A percentile compares a stretch with the other conserved stretches of the same genome.
phyloP scores from a whole-genome alignment of 108 stramenopile species.

The Epipyxis sp. region DNA sequence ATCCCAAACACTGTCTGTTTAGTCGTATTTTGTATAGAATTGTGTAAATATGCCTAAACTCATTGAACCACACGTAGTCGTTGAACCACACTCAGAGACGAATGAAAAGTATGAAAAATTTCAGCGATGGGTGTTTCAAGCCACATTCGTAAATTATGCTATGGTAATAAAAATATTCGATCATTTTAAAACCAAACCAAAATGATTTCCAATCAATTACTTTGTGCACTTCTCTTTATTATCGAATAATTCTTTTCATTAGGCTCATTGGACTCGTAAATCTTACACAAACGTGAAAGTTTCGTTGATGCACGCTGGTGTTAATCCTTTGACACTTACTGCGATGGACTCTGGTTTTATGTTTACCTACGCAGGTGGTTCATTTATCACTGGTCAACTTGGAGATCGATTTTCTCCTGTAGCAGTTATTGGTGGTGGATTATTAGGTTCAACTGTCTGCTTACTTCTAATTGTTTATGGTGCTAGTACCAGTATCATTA shows the following conservation, averaged over 20 bases:
- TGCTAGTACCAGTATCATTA: constrained; percentile 64
- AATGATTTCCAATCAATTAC: too few species aligned
- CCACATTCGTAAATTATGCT: constrained; percentile 88
- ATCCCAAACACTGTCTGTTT: too few species aligned
- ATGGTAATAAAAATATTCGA: too few species aligned
- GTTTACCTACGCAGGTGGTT: constrained; percentile 86
- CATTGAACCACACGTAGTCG: too few species aligned
- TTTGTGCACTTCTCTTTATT: too few species aligned
- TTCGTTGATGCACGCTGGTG: constrained; percentile 66
- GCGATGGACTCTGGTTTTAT: constrained; percentile 93
- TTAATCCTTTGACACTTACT: constrained; percentile 65
- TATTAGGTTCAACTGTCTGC: constrained; percentile 80
- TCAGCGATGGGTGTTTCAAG: constrained; percentile 73
- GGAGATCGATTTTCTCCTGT: constrained; percentile 88
- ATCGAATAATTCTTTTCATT: too few species aligned
- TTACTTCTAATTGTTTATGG: constrained; percentile 75
- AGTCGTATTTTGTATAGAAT: too few species aligned
- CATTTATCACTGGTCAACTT: constrained; percentile 84
- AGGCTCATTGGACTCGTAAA: constrained; percentile 86
- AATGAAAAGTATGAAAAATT: not conserved
- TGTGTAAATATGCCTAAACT: too few species aligned
- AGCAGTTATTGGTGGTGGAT: constrained; percentile 79
- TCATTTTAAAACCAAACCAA: too few species aligned
- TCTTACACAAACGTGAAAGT: constrained; percentile 89
- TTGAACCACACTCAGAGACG: too few species aligned